Evolutionary conservation across 257 asterid genomes (phyloP), one percentile per base, ranked within the genome.

Genomic region (Capsicum chinense): DNA sequence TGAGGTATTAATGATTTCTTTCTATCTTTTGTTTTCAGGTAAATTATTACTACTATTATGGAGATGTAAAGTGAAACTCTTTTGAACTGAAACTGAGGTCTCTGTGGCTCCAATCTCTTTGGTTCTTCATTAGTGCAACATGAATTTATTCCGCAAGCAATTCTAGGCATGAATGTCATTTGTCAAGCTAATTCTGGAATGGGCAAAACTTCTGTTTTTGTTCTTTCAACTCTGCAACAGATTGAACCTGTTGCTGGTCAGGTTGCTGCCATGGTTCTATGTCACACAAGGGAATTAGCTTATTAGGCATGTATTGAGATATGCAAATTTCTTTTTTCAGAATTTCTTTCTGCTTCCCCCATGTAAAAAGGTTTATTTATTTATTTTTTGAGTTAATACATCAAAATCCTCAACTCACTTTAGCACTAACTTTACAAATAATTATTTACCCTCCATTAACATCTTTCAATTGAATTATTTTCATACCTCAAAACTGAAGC

Each of bases 101-200:
- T 88, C 93, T 91, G 89, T 92, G 89, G 93, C 85, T 90, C 90
- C 88, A 89, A 88, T 93, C 90, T 91, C 87, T 92, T 92, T 93
- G 93, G 95, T 90, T 94, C 91, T 90, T 90, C 94, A 84, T 71
- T 93, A 95, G 98, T 95, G 85, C 98, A 95, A 93, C 98, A 95
- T 17, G 98, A 95, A 90, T 93, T 98, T 84, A 95, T 95, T 64
- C 98, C 98, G 44, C 98, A 95, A 93, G 98, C 98, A 47, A 95
- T 91, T 83, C 81, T 95, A 89, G 98, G 98, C 78, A 92, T 95
- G 98, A 98, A 95, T 87, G 98, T 95, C 83, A 92, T 95, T 84
- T 95, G 98, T 88, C 98, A 93, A 92, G 98, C 98, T 6, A 95
- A 95, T 85, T 95, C 98, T 83, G 98, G 98, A 67, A 93, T 95